Percentiles rank a stretch among this genome's conserved stretches.
Evolutionary conservation across 352 stramenopile species (phyloP).

Genomic region (Globisporangium iwayamae): DNA sequence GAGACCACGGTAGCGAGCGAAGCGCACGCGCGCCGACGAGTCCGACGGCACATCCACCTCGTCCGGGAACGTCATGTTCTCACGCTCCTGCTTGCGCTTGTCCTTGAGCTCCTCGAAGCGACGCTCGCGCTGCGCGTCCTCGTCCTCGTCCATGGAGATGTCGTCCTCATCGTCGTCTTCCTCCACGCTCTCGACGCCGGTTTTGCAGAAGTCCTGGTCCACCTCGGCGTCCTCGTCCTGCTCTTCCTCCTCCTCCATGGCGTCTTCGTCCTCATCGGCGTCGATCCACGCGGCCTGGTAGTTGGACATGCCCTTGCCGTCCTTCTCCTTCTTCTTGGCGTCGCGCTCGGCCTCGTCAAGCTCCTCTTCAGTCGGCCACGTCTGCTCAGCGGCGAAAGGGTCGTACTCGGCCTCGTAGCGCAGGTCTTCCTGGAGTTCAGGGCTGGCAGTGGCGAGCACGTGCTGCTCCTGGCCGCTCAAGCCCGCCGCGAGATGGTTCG

Average conservation of each 20-base stretch:
- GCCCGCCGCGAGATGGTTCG: constrained; percentile 18
- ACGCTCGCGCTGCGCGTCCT: constrained; percentile 35
- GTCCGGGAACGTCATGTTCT: constrained; percentile 95
- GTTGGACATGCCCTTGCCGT: constrained; percentile 76
- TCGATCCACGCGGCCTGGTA: constrained; percentile 96
- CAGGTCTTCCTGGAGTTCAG: constrained; percentile 71
- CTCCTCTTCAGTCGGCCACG: constrained; percentile 95
- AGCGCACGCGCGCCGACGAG: constrained; percentile 59
- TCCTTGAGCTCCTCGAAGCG: constrained; percentile 52
- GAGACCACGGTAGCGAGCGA: constrained; percentile 93
- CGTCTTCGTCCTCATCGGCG: constrained; percentile 57
- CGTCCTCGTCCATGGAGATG: constrained; percentile 72
- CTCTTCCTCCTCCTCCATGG: constrained; percentile 39
- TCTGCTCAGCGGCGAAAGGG: constrained; percentile 96
- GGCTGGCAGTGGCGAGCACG: constrained; percentile 65
- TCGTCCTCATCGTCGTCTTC: constrained; percentile 72
- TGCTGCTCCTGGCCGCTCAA: constrained; percentile 20
- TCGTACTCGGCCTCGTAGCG: constrained; percentile 90
- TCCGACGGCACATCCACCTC: constrained; percentile 85
- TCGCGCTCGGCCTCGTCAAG: constrained; percentile 84
- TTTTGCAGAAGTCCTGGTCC: constrained; percentile 83
- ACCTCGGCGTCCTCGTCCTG: constrained; percentile 45
- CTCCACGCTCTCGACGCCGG: constrained; percentile 47
- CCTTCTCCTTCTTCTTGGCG: constrained; percentile 47
- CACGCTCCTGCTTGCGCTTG: constrained; percentile 86